A percentile compares a stretch with the other conserved stretches of the same genome.
These are phyloP conservation scores for Cryptococcus sp. DNA, from an alignment of 1,284 basidiomycete species.

Conservation along the genomic window DNA sequence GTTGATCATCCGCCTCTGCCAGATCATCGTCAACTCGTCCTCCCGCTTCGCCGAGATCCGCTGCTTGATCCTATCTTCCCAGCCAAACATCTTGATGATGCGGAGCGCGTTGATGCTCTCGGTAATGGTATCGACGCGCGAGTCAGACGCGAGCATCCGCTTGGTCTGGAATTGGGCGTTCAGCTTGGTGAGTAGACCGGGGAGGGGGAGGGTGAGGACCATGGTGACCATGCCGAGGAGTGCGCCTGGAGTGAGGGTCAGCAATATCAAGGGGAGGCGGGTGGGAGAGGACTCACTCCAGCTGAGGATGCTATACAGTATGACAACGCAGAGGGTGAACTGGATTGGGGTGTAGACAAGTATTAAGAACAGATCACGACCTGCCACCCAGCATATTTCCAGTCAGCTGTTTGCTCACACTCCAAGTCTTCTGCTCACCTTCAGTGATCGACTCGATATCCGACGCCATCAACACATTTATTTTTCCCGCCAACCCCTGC, in stretches of 20 bases:
- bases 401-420: slow-evolving; percentile 7
- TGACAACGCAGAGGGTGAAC: slow-evolving; percentile 36
- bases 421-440: slow-evolving; percentile 19
- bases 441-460: slow-evolving; percentile 49
- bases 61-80: slow-evolving; percentile 59
- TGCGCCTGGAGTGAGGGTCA: slow-evolving; percentile 43
- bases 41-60: slow-evolving; percentile 57
- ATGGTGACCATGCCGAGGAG: slow-evolving; percentile 60
- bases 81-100: slow-evolving; percentile 68
- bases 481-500: slow-evolving; percentile 57
- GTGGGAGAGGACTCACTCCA: slow-evolving; percentile 36
- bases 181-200: slow-evolving; percentile 47
- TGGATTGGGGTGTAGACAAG: slow-evolving; percentile 45
- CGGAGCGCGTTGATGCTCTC: slow-evolving; percentile 49
- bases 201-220: slow-evolving; percentile 56
- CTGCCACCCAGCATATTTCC: slow-evolving; percentile 6
- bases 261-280: slow-evolving; percentile 20
- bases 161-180: slow-evolving; percentile 37
- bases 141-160: slow-evolving; percentile 53
- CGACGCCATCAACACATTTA: slow-evolving; percentile 57
- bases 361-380: slow-evolving; percentile 44
- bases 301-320: slow-evolving; percentile 46
- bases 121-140: slow-evolving; percentile 55
- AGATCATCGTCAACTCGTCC: slow-evolving; percentile 56
- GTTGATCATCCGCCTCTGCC: slow-evolving; percentile 40